These are phyloP conservation scores for Xylaria sp. DNA, from an alignment of 2,329 filamentous ascomycete species.

Conservation along the genomic window DNA sequence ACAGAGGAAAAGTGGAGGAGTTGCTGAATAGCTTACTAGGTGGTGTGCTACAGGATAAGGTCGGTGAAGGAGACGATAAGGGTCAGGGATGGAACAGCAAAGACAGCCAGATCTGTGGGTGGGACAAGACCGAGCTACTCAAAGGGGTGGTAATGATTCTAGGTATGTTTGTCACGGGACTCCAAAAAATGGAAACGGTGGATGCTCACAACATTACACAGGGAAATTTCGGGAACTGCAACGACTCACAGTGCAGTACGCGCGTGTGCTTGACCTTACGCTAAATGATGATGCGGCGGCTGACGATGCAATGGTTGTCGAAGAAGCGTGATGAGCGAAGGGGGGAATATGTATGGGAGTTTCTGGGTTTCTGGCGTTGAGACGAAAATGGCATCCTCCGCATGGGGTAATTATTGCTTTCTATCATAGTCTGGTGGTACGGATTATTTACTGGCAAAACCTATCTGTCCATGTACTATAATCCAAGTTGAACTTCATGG, in stretches of 20 bases:
- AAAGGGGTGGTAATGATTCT: constrained; percentile 90
- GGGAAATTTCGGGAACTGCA: constrained; percentile 95
- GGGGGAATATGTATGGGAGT: neutral
- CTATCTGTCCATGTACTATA: constrained; percentile 20
- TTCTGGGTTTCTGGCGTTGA: constrained; percentile 14
- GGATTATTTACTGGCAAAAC: neutral
- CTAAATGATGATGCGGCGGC: constrained; percentile 39
- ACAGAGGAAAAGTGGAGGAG: constrained; percentile 87
- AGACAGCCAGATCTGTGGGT: constrained; percentile 76
- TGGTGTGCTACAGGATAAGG: constrained; percentile 57
- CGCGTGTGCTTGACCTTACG: constrained; percentile 66
- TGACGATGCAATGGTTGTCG: constrained; percentile 35
- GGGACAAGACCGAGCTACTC: constrained; percentile 80
- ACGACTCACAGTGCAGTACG: constrained; percentile 90
- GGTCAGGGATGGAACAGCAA: constrained; percentile 59
- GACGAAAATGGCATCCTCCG: neutral
- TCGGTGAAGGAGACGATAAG: constrained; percentile 38
- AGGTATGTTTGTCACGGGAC: constrained; percentile 52
- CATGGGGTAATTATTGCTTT: neutral
- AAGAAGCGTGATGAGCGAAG: constrained; percentile 24
- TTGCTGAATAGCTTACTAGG: constrained; percentile 76
- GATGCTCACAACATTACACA: constrained; percentile 37
- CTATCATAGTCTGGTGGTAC: too few relatives aligned
- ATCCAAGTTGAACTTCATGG: constrained; percentile 4
- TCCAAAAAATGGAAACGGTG: constrained; percentile 5